Conservation (phyloP, 2,329 filamentous ascomycete genomes). For the Coniella vitis region DNA sequence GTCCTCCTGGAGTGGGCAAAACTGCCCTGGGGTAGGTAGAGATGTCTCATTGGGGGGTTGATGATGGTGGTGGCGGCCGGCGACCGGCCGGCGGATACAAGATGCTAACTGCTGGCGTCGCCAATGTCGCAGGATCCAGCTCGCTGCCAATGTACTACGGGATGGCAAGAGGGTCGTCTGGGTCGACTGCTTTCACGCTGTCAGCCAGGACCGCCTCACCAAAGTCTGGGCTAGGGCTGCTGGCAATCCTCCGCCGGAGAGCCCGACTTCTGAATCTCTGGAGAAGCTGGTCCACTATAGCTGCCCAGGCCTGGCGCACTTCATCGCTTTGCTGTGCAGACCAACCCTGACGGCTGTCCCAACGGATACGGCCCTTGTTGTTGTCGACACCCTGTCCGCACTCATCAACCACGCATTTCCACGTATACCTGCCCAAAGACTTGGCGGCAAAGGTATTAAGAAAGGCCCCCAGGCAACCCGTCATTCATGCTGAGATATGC, state of each 20-base stretch:
- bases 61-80: background rate
- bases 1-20: constrained; percentile 80
- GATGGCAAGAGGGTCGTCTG: constrained; percentile 63
- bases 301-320: constrained; percentile 59
- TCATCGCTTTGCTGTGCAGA: constrained; percentile 66
- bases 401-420: constrained; percentile 74
- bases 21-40: constrained; percentile 67
- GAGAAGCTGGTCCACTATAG: constrained; percentile 41
- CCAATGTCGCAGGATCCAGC: constrained; percentile 52
- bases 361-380: constrained; percentile 55
- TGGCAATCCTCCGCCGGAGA: background rate
- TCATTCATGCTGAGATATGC: background rate
- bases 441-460: constrained; percentile 29
- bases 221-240: constrained; percentile 21
- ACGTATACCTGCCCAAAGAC: constrained; percentile 39
- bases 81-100: too few relatives aligned
- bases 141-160: constrained; percentile 56
- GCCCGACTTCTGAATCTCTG: constrained; percentile 17
- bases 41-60: constrained; percentile 15
- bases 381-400: constrained; percentile 73
- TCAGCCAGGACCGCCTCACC: constrained; percentile 31
- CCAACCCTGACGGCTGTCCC: constrained; percentile 60
- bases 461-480: constrained; percentile 29
- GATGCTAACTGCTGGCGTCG: background rate
- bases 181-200: constrained; percentile 54